Conservation (phyloP, 2,329 filamentous ascomycete species). For the Penicillium sp. region DNA sequence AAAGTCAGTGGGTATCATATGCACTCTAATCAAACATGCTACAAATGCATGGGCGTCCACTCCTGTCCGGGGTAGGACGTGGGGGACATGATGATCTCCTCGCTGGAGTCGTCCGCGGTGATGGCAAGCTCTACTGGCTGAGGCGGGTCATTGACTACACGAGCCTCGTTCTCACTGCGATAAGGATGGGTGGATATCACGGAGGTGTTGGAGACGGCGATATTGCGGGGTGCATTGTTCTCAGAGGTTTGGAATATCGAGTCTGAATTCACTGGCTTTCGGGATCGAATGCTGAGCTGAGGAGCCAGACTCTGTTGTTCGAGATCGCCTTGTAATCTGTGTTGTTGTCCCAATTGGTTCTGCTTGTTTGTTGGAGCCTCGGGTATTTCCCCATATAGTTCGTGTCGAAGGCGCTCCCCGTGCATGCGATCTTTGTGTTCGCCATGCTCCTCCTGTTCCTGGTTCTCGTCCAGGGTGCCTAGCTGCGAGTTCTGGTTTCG, state of each 20-base stretch:
- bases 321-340: not conserved
- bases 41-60: conserved; percentile 39
- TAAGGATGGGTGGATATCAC: conserved; percentile 20
- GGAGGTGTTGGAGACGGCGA: conserved; percentile 12
- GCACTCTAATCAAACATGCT: conserved; percentile 1
- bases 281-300: conserved; percentile 11
- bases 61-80: conserved; percentile 52
- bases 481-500: not conserved
- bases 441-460: conserved; percentile 1
- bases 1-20: not conserved
- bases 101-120: conserved; percentile 40
- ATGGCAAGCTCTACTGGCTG: conserved; percentile 39
- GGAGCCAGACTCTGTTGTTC: not conserved
- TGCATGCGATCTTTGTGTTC: not conserved
- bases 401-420: not conserved
- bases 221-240: not conserved
- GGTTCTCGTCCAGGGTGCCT: not conserved
- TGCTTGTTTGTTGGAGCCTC: not conserved
- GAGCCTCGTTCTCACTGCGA: conserved; percentile 20
- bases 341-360: not conserved
- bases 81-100: conserved; percentile 51
- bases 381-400: not conserved
- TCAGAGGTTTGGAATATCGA: not conserved
- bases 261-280: conserved; percentile 6
- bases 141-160: conserved; percentile 23